These are phyloP conservation scores for Neonectria coccinea DNA, from an alignment of 2,329 filamentous ascomycete species.

Conservation along the genomic window DNA sequence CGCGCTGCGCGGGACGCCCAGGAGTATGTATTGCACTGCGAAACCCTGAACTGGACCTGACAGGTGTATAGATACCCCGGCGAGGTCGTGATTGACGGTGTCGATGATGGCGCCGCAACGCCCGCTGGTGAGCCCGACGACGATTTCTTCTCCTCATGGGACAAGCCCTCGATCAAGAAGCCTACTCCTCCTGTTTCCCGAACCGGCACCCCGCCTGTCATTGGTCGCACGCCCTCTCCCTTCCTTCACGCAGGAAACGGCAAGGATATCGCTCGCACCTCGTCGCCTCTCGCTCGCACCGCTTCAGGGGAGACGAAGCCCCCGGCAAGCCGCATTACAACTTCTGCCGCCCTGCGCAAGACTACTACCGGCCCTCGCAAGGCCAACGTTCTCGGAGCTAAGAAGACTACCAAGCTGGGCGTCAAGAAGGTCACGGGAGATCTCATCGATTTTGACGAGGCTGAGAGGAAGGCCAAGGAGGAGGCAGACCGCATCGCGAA, in stretches of 20 bases:
- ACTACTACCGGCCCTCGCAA: slow-evolving; percentile 78
- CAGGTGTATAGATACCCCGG: slow-evolving; percentile 74
- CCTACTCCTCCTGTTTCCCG: slow-evolving; percentile 94
- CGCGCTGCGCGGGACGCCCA: slow-evolving; percentile 85
- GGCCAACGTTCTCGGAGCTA: slow-evolving; percentile 85
- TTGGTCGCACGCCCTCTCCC: slow-evolving; percentile 87
- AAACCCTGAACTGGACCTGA: slow-evolving; percentile 39
- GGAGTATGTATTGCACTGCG: slow-evolving; percentile 69
- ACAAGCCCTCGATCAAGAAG: slow-evolving; percentile 96
- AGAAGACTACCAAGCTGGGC: slow-evolving; percentile 85
- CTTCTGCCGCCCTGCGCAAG: slow-evolving; percentile 87
- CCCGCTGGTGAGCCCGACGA: slow-evolving; percentile 89
- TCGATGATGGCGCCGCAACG: slow-evolving; percentile 76
- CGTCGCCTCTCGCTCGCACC: slow-evolving; percentile 81
- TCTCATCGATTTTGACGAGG: slow-evolving; percentile 94
- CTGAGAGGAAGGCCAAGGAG: slow-evolving; percentile 96
- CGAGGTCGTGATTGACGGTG: slow-evolving; percentile 86
- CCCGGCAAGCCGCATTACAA: slow-evolving; percentile 77
- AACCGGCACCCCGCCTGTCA: slow-evolving; percentile 84
- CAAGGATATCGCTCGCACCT: slow-evolving; percentile 79
- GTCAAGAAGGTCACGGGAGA: slow-evolving; percentile 89
- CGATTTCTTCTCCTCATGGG: slow-evolving; percentile 99
- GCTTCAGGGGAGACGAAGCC: slow-evolving; percentile 67
- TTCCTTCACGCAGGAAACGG: slow-evolving; percentile 84
- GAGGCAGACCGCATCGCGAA: slow-evolving; percentile 97